Evolutionary conservation across 2,329 filamentous ascomycete genomes (phyloP).

Genomic region (Phaeosphaeriaceae sp.): DNA sequence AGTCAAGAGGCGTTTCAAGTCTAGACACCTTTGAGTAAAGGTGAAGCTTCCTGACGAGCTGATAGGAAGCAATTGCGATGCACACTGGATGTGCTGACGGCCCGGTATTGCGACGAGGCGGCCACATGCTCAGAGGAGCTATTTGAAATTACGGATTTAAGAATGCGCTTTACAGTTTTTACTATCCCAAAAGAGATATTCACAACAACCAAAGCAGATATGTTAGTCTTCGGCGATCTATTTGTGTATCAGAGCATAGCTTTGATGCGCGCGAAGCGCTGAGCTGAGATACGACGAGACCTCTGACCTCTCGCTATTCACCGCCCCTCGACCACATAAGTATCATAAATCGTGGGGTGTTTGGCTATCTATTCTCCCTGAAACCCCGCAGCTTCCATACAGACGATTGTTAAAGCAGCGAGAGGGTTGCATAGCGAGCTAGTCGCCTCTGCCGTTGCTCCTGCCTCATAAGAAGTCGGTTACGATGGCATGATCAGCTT

Average conservation of each 20-base stretch:
- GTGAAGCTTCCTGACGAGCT: conserved; percentile 4
- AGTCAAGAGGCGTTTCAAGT: conserved; percentile 11
- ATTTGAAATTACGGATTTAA: not conserved
- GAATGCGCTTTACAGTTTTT: not conserved
- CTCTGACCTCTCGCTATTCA: not conserved
- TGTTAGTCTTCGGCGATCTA: no score
- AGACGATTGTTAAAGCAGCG: conserved; percentile 6
- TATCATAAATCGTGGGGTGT: not conserved
- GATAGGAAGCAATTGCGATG: conserved; percentile 9
- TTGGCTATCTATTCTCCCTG: not conserved
- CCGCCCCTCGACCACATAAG: conserved; percentile 5
- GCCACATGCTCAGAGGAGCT: not conserved
- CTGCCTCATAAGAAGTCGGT: conserved; percentile 1
- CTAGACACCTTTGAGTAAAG: conserved; percentile 1
- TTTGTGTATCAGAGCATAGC: not conserved
- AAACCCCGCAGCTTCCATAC: not conserved
- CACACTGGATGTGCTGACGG: not conserved
- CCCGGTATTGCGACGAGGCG: conserved; percentile 6
- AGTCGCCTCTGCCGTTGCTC: not conserved
- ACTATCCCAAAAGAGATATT: not conserved
- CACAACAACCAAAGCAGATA: no score
- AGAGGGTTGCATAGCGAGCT: not conserved
- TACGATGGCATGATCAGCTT: conserved; percentile 4
- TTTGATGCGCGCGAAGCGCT: conserved; percentile 4
- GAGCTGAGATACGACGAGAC: not conserved